Conservation (phyloP, 257 asterid genomes). For the Cruciata laevipes region DNA sequence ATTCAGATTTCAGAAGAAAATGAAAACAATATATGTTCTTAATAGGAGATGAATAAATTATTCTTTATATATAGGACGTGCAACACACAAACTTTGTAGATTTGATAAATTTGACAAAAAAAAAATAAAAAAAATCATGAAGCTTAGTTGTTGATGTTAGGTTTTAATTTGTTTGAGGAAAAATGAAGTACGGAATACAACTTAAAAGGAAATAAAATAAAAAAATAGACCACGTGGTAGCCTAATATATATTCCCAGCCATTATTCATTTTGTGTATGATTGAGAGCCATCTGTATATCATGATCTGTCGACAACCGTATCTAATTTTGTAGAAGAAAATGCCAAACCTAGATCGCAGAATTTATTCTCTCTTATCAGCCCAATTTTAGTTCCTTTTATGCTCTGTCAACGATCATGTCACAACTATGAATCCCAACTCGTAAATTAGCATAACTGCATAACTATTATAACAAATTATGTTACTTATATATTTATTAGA, state of each 20-base stretch:
- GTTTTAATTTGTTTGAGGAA: not conserved
- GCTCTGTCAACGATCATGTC: not conserved
- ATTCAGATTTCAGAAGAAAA: no score
- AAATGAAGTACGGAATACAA: not conserved
- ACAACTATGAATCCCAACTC: no score
- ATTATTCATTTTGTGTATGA: not conserved
- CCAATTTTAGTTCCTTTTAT: not conserved
- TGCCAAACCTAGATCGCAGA: not conserved
- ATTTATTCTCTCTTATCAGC: not conserved
- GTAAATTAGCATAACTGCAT: no score
- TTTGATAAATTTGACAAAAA: not conserved
- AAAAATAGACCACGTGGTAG: not conserved
- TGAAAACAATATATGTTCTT: no score
- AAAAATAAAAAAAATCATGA: not conserved
- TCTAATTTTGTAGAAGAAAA: not conserved
- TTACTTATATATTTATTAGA: no score
- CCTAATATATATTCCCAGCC: not conserved
- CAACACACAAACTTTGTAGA: not conserved
- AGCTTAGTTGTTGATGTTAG: not conserved
- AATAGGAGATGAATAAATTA: not conserved
- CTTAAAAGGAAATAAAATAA: not conserved
- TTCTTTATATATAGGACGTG: constrained; percentile 4
- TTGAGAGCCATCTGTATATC: not conserved
- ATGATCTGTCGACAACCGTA: not conserved
- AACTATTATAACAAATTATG: no score